These are phyloP conservation scores for Didymella lethalis DNA, from an alignment of 2,329 filamentous ascomycete species.

Conservation along the genomic window DNA sequence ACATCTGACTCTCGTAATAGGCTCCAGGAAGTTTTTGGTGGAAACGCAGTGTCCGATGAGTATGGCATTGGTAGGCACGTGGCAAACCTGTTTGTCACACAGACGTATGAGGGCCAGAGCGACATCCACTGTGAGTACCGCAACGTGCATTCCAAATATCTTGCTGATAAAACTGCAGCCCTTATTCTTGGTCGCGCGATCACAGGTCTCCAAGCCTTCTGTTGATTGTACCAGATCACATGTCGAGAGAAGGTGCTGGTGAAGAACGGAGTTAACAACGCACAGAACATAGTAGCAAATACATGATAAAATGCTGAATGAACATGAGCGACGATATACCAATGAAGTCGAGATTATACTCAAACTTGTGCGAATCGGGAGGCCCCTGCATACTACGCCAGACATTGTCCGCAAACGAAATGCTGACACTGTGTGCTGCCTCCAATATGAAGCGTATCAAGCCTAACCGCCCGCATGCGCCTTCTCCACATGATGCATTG, in stretches of 20 bases:
- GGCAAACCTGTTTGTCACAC: slow-evolving; percentile 93
- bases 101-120: slow-evolving; percentile 98
- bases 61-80: slow-evolving; percentile 95
- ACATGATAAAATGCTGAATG: not conserved
- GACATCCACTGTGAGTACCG: slow-evolving; percentile 86
- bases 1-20: slow-evolving; percentile 48
- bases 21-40: slow-evolving; percentile 95
- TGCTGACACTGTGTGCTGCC: slow-evolving; percentile 19
- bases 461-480: slow-evolving; percentile 28
- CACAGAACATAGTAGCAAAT: not conserved
- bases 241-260: not conserved
- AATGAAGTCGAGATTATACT: slow-evolving; percentile 1
- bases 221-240: slow-evolving; percentile 52
- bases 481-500: slow-evolving; percentile 21
- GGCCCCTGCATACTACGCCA: slow-evolving; percentile 10
- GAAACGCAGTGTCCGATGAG: slow-evolving; percentile 97
- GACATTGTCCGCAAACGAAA: slow-evolving; percentile 23
- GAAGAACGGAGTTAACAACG: not conserved
- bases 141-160: slow-evolving; percentile 3
- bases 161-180: slow-evolving; percentile 49
- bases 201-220: slow-evolving; percentile 79
- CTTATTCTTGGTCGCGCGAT: slow-evolving; percentile 62
- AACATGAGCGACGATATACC: not conserved
- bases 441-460: slow-evolving; percentile 33
- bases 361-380: slow-evolving; percentile 5